These are phyloP conservation scores for Nyctanthes arbortristis DNA, from an alignment of 257 asterid species.

Conservation along the genomic window DNA sequence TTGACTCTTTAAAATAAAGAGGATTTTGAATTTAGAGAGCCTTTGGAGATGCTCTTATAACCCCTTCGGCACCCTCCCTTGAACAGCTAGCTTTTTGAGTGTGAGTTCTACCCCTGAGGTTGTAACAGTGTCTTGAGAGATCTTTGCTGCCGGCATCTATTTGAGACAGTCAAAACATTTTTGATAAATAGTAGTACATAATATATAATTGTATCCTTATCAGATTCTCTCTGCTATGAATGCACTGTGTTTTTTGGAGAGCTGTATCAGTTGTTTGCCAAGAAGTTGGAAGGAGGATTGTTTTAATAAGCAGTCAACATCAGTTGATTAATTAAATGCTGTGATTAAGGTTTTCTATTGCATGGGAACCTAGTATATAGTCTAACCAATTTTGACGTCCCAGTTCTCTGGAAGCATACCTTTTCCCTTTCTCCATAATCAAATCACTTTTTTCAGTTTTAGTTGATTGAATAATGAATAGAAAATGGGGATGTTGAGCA, in stretches of 20 bases:
- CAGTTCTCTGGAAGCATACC: neutral
- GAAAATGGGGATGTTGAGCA: neutral
- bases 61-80: too few relatives aligned
- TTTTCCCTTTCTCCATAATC: neutral
- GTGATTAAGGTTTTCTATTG: neutral
- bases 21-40: too few relatives aligned
- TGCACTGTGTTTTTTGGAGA: neutral
- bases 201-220: neutral
- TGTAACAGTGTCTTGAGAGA: neutral
- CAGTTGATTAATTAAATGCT: neutral
- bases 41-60: too few relatives aligned
- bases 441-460: neutral
- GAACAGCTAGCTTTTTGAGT: too few relatives aligned
- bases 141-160: neutral
- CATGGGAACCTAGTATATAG: neutral
- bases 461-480: neutral
- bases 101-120: too few relatives aligned
- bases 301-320: neutral
- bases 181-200: neutral
- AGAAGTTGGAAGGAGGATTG: neutral
- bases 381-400: neutral
- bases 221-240: neutral
- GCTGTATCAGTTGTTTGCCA: neutral
- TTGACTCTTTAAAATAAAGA: too few relatives aligned
- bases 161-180: neutral